Conservation (phyloP, 2,329 filamentous ascomycete genomes). For the Thyridium curvatum region DNA sequence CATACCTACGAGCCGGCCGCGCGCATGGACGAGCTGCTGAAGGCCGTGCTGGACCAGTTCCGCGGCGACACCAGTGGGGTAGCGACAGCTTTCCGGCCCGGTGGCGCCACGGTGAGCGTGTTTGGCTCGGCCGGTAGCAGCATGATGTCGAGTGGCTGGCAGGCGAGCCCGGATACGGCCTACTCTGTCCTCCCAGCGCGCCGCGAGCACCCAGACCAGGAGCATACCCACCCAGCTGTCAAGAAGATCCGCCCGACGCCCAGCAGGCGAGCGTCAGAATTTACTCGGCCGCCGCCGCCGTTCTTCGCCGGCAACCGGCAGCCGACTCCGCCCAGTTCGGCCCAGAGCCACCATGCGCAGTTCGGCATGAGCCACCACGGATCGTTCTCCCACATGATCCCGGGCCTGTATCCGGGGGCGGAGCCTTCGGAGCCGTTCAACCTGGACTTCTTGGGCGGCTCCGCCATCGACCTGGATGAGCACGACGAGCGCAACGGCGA, state of each 20-base stretch:
- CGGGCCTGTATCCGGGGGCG: constrained; percentile 15
- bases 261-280: constrained; percentile 22
- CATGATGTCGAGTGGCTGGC: constrained; percentile 1
- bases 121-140: neutral
- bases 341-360: neutral
- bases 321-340: constrained; percentile 10
- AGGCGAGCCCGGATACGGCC: constrained; percentile 5
- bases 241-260: constrained; percentile 22
- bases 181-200: constrained; percentile 20
- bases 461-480: constrained; percentile 19
- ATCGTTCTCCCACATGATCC: constrained; percentile 16
- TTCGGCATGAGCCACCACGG: constrained; percentile 11
- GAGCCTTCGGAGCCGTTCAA: constrained; percentile 15
- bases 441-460: constrained; percentile 19
- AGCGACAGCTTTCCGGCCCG: constrained; percentile 4
- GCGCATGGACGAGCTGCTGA: constrained; percentile 45
- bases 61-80: constrained; percentile 19
- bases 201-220: constrained; percentile 21
- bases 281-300: constrained; percentile 19
- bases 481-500: constrained; percentile 7
- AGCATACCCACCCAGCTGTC: constrained; percentile 4
- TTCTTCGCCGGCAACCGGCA: constrained; percentile 14
- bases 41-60: constrained; percentile 44
- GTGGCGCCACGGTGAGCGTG: constrained; percentile 1
- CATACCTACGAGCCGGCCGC: constrained; percentile 45